These are phyloP conservation scores for Teunomyces panamensis DNA, from an alignment of 805 yeast genomes.

Conservation along the genomic window DNA sequence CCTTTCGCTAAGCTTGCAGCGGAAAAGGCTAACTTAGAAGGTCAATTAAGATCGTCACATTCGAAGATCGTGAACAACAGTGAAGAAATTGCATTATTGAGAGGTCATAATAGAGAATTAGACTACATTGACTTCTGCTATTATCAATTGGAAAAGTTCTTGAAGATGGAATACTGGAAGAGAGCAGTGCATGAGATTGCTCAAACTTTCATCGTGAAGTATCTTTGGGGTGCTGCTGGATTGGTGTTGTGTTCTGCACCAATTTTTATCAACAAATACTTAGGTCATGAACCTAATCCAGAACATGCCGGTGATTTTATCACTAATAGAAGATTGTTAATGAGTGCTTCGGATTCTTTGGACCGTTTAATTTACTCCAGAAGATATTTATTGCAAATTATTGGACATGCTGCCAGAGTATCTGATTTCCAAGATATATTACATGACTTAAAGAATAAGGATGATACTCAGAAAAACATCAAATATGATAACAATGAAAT, in stretches of 20 bases:
- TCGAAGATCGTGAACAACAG: constrained; percentile 73
- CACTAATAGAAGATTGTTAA: constrained; percentile 78
- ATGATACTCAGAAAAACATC: constrained; percentile 19
- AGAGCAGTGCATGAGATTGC: constrained; percentile 79
- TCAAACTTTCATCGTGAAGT: constrained; percentile 85
- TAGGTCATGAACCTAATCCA: constrained; percentile 42
- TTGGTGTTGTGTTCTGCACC: constrained; percentile 85
- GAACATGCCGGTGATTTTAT: constrained; percentile 77
- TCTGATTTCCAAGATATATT: constrained; percentile 66
- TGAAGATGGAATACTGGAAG: constrained; percentile 71
- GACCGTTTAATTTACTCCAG: constrained; percentile 85
- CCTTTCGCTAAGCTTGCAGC: constrained; percentile 82
- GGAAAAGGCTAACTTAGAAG: constrained; percentile 75
- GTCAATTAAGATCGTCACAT: constrained; percentile 78
- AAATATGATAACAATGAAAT: constrained; percentile 48
- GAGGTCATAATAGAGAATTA: constrained; percentile 78
- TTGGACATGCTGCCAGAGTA: constrained; percentile 78
- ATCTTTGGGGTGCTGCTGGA: constrained; percentile 96
- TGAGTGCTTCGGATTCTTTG: constrained; percentile 83
- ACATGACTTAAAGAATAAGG: constrained; percentile 27
- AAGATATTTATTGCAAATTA: constrained; percentile 76
- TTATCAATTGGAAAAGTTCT: constrained; percentile 75
- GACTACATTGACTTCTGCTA: constrained; percentile 75
- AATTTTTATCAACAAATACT: constrained; percentile 62
- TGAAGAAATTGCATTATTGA: constrained; percentile 84